Conservation (phyloP, 306 rosid genomes). For the Quillaja saponaria region DNA sequence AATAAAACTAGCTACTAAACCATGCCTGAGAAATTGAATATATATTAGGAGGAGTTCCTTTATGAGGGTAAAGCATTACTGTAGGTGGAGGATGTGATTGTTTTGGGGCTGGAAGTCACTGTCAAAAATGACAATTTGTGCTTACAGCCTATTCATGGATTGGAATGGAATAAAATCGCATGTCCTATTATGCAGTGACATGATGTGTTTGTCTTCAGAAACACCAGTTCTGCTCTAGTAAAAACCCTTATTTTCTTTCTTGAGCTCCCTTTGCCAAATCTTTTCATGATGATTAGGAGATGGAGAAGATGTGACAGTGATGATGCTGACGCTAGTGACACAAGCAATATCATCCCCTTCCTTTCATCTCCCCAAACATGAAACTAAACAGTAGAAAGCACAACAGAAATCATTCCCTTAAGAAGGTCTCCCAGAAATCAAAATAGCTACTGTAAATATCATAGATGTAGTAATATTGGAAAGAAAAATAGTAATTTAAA, state of each 20-base stretch:
- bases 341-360: conserved; percentile 10
- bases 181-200: conserved; percentile 18
- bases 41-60: too few relatives aligned
- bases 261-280: conserved; percentile 22
- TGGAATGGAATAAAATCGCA: conserved; percentile 36
- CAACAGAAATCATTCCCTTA: too few relatives aligned
- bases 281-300: conserved; percentile 16
- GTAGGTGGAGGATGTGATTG: background rate
- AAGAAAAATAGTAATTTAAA: too few relatives aligned
- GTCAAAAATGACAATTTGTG: conserved; percentile 28
- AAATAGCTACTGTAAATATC: too few relatives aligned
- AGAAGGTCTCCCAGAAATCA: too few relatives aligned
- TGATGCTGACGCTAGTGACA: conserved; percentile 17
- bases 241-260: too few relatives aligned
- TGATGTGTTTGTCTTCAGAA: conserved; percentile 22
- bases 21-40: too few relatives aligned
- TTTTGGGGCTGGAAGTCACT: conserved; percentile 17
- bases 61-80: too few relatives aligned
- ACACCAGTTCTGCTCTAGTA: too few relatives aligned
- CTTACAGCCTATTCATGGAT: conserved; percentile 36
- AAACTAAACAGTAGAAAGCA: too few relatives aligned
- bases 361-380: too few relatives aligned
- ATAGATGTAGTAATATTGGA: too few relatives aligned
- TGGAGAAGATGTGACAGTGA: conserved; percentile 25
- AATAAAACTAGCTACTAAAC: background rate